Evolutionary conservation across 2,329 filamentous ascomycete genomes (phyloP).

Genomic region (Chalaropsis ovoidea): DNA sequence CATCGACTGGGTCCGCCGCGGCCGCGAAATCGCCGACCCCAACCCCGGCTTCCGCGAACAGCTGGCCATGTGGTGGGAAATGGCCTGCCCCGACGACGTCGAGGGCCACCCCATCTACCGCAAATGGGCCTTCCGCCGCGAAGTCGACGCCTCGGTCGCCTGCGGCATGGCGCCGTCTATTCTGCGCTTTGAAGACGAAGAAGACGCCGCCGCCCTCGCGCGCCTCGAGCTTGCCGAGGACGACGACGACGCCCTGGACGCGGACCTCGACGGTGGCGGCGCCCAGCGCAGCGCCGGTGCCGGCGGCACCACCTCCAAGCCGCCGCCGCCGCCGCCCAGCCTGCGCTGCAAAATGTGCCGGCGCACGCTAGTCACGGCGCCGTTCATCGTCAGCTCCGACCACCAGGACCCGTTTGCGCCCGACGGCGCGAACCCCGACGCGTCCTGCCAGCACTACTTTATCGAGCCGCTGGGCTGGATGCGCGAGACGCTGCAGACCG

Average conservation of each 20-base stretch:
- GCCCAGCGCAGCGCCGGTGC: constrained; percentile 15
- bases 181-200: constrained; percentile 71
- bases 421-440: constrained; percentile 26
- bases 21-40: constrained; percentile 70
- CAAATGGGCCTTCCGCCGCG: constrained; percentile 51
- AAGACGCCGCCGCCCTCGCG: constrained; percentile 33
- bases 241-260: constrained; percentile 24
- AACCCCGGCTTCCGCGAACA: constrained; percentile 89
- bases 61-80: constrained; percentile 74
- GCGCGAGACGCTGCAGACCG: constrained; percentile 69
- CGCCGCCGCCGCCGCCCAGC: constrained; percentile 26
- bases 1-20: constrained; percentile 56
- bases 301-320: background rate
- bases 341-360: constrained; percentile 89
- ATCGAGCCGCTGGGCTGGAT: constrained; percentile 93
- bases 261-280: constrained; percentile 25
- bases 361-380: constrained; percentile 45
- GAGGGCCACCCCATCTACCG: constrained; percentile 68
- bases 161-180: constrained; percentile 70
- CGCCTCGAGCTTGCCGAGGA: constrained; percentile 26
- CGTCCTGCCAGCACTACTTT: constrained; percentile 71
- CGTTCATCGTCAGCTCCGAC: constrained; percentile 49
- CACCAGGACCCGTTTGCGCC: constrained; percentile 40
- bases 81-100: constrained; percentile 61
- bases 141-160: constrained; percentile 50